phyloP scores from a whole-genome alignment of 2,329 filamentous ascomycete genomes.

The Cadophora luteo-olivacea region DNA sequence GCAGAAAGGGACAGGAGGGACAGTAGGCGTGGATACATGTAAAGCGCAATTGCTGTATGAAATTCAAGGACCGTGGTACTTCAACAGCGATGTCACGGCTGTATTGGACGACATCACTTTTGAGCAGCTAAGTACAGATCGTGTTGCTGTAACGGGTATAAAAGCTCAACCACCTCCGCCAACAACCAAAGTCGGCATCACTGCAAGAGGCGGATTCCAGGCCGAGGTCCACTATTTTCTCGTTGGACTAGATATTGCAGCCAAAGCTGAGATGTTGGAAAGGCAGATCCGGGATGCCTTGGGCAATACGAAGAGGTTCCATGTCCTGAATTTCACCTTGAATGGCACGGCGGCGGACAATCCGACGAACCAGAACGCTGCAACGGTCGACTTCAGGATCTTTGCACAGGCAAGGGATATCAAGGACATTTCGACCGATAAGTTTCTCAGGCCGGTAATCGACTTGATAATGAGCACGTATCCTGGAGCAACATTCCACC shows the following conservation, averaged over 20 bases:
- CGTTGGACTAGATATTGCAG: conserved; percentile 51
- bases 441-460: conserved; percentile 49
- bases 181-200: conserved; percentile 52
- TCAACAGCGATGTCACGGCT: conserved; percentile 47
- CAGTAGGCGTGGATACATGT: conserved; percentile 39
- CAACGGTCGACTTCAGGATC: conserved; percentile 55
- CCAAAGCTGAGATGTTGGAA: conserved; percentile 53
- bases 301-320: conserved; percentile 45
- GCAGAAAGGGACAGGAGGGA: conserved; percentile 48
- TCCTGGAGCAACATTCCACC: conserved; percentile 50
- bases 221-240: conserved; percentile 54
- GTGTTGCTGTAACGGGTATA: conserved; percentile 48
- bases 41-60: conserved; percentile 50
- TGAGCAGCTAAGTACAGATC: conserved; percentile 53
- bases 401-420: conserved; percentile 53
- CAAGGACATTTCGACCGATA: conserved; percentile 43
- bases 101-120: conserved; percentile 46
- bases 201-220: conserved; percentile 52
- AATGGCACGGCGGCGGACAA: conserved; percentile 49
- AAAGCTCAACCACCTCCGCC: conserved; percentile 46
- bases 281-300: conserved; percentile 46
- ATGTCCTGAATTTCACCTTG: conserved; percentile 46
- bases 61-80: conserved; percentile 49
- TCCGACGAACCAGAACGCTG: conserved; percentile 51
- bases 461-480: conserved; percentile 51